Evolutionary conservation across 2,329 filamentous ascomycete genomes (phyloP).

Genomic region (Dryadomyces sulphureus): DNA sequence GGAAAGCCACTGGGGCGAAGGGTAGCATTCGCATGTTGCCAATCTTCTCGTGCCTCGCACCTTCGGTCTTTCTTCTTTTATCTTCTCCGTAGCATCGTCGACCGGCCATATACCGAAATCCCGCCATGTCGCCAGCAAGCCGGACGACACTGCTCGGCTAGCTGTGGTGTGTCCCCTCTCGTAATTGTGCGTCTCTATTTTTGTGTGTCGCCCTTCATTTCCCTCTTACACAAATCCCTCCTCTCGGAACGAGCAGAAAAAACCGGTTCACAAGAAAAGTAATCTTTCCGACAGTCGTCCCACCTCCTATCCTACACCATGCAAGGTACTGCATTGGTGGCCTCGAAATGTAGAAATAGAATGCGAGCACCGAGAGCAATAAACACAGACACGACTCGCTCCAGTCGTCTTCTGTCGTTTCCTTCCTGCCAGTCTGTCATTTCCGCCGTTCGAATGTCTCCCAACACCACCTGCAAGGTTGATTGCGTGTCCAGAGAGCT

Average conservation of each 20-base stretch:
- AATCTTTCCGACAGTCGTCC: background rate
- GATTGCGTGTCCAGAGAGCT: background rate
- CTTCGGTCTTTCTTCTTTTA: background rate
- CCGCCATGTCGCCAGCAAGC: no score
- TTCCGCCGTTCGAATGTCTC: no score
- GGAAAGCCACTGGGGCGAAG: background rate
- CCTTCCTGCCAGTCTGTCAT: no score
- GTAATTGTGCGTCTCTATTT: no score
- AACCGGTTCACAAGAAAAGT: background rate
- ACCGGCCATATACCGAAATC: background rate
- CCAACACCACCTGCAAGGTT: background rate
- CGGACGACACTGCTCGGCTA: no score
- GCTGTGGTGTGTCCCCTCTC: no score
- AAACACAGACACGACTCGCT: no score
- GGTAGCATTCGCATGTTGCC: background rate
- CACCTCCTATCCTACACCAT: constrained; percentile 2
- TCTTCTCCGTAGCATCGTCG: background rate
- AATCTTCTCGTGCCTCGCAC: background rate
- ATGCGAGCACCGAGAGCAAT: background rate
- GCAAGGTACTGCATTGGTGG: constrained; percentile 4
- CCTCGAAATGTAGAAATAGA: constrained; percentile 2
- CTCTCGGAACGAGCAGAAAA: background rate
- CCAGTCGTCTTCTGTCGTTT: no score
- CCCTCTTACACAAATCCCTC: no score
- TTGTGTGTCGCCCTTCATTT: background rate